Evolutionary conservation across 176 grass and related monocot genomes (phyloP).

Genomic region (Saccharum spontaneum): DNA sequence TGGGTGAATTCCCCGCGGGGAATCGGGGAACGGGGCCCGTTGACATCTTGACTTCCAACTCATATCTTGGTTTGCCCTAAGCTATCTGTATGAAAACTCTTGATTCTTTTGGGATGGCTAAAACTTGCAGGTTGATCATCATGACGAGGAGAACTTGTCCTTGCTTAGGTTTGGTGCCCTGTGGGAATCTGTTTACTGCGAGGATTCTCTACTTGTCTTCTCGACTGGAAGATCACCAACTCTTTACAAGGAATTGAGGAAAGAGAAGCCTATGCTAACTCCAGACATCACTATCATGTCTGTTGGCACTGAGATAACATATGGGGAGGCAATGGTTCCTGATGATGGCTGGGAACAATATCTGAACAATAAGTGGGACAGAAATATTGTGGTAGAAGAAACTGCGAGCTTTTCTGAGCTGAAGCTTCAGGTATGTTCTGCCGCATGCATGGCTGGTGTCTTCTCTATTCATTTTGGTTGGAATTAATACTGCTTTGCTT

Average conservation of each 20-base stretch:
- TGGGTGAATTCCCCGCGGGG: too few species aligned
- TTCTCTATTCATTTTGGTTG: not conserved
- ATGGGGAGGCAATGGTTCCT: conserved; percentile 77
- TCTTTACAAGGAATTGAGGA: conserved; percentile 81
- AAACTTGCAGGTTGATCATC: conserved; percentile 75
- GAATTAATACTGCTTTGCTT: not conserved
- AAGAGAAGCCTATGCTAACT: conserved; percentile 80
- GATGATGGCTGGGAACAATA: conserved; percentile 75
- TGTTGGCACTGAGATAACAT: conserved; percentile 90
- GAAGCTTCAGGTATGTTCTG: conserved; percentile 54
- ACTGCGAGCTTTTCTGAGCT: conserved; percentile 59
- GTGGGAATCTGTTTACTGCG: conserved; percentile 75
- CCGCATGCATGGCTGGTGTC: not conserved
- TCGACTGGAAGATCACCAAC: conserved; percentile 78
- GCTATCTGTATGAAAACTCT: not conserved
- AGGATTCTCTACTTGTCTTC: conserved; percentile 80
- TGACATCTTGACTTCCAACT: too few species aligned
- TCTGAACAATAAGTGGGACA: conserved; percentile 87
- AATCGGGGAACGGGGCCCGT: too few species aligned
- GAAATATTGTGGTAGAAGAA: conserved; percentile 67
- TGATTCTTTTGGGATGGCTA: not conserved
- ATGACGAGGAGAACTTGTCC: conserved; percentile 73
- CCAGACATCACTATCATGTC: conserved; percentile 95
- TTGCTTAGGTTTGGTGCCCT: conserved; percentile 80
- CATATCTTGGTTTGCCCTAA: not conserved